Percentiles rank a stretch among this genome's conserved stretches.
Evolutionary conservation across 1,139 yeast genomes (phyloP).

Genomic region (Geotrichum candidum): DNA sequence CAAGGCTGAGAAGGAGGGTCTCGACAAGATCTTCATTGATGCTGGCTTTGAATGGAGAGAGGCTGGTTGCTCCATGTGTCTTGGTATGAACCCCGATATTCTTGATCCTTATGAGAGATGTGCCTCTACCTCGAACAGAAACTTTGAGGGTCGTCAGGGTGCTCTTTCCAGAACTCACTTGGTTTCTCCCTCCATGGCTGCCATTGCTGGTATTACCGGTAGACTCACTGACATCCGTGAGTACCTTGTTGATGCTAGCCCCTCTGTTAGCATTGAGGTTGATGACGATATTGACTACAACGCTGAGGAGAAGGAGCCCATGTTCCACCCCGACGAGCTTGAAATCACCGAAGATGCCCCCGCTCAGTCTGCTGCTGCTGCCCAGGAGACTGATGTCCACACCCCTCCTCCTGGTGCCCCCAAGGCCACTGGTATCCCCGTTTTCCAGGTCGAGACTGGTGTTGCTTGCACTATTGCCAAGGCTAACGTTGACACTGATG

Average conservation of each 20-base stretch:
- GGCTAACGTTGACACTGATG: constrained; percentile 96
- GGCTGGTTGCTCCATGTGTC: constrained; percentile 99
- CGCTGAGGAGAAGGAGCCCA: constrained; percentile 60
- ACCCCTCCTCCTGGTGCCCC: constrained; percentile 34
- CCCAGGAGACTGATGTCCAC: constrained; percentile 24
- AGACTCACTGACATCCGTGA: constrained; percentile 87
- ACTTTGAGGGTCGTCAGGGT: constrained; percentile 99
- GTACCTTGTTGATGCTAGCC: constrained; percentile 57
- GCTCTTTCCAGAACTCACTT: constrained; percentile 93
- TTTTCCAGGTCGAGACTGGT: constrained; percentile 70
- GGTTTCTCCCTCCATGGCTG: constrained; percentile 99
- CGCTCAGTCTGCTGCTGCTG: constrained; percentile 26
- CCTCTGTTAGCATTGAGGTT: constrained; percentile 52
- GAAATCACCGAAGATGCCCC: constrained; percentile 26
- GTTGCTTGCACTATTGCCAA: constrained; percentile 89
- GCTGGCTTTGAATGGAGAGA: constrained; percentile 99
- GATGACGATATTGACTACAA: constrained; percentile 52
- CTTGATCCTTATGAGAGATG: constrained; percentile 92
- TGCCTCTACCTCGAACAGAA: constrained; percentile 97
- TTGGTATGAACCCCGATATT: constrained; percentile 98
- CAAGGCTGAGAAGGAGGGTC: constrained; percentile 92
- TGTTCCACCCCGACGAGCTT: constrained; percentile 34
- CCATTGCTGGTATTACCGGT: constrained; percentile 94
- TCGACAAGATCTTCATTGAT: constrained; percentile 78
- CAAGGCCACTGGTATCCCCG: constrained; percentile 58